Conservation (phyloP, 139 green algal genomes). For the Astrephomene gubernaculifera region DNA sequence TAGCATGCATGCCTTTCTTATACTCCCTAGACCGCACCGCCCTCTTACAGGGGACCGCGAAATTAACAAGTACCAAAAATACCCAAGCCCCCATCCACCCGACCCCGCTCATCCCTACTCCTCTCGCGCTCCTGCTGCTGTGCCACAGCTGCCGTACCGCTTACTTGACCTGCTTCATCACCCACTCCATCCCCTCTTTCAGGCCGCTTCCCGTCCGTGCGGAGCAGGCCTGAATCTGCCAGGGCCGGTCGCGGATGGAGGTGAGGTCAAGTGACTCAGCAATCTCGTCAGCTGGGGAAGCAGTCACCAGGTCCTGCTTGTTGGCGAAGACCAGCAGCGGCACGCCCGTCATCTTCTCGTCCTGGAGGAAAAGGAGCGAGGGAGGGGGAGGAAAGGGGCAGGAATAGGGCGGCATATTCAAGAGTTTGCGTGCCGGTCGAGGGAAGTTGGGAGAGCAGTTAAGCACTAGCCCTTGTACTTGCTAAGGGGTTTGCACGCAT, state of each 20-base stretch:
- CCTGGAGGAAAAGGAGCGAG: conserved; percentile 46
- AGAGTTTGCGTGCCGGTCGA: neutral
- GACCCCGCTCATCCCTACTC: too few species aligned
- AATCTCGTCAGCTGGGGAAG: conserved; percentile 71
- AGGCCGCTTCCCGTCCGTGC: conserved; percentile 75
- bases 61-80: too few species aligned
- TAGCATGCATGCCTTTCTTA: too few species aligned
- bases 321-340: conserved; percentile 86
- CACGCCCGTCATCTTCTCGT: conserved; percentile 82
- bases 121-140: too few species aligned
- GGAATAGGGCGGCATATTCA: neutral
- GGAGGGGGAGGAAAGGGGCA: neutral
- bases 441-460: neutral
- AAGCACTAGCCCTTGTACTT: too few species aligned
- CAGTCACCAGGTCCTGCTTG: conserved; percentile 85
- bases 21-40: too few species aligned
- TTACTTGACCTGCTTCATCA: conserved; percentile 79
- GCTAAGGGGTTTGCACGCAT: neutral
- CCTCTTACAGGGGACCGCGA: too few species aligned
- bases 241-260: conserved; percentile 75
- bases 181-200: conserved; percentile 79
- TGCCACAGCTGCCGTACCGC: too few species aligned
- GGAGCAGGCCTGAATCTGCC: conserved; percentile 83
- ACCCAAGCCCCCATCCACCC: too few species aligned
- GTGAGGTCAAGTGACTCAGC: conserved; percentile 71